Conservation (phyloP, 2,329 filamentous ascomycete genomes). For the Endocalyx cinctus region DNA sequence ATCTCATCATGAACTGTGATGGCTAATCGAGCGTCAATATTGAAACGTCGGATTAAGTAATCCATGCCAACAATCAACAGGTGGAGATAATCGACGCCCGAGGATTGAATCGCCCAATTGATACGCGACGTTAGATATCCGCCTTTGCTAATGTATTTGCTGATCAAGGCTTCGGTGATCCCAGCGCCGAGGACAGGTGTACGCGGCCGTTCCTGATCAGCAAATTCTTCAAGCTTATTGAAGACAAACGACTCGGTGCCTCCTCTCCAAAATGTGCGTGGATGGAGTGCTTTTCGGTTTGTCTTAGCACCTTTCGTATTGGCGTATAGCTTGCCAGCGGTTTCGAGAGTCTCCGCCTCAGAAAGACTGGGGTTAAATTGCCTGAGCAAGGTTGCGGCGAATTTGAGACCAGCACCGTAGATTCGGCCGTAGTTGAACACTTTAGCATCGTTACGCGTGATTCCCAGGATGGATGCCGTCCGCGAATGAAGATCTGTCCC, state of each 20-base stretch:
- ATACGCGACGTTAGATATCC: constrained; percentile 94
- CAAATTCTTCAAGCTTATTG: constrained; percentile 96
- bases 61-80: constrained; percentile 93
- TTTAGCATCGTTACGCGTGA: constrained; percentile 92
- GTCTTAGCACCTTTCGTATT: constrained; percentile 90
- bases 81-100: constrained; percentile 94
- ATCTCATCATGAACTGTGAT: constrained; percentile 99
- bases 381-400: constrained; percentile 81
- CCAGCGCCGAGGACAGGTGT: constrained; percentile 92
- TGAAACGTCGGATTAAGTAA: constrained; percentile 80
- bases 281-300: constrained; percentile 64
- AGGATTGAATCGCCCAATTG: constrained; percentile 98
- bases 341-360: constrained; percentile 71
- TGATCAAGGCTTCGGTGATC: constrained; percentile 93
- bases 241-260: constrained; percentile 98
- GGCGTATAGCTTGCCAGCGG: constrained; percentile 76
- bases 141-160: constrained; percentile 79
- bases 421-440: constrained; percentile 99
- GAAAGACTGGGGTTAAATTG: constrained; percentile 88
- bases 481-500: constrained; percentile 94
- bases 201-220: constrained; percentile 83
- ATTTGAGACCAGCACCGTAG: constrained; percentile 94
- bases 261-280: constrained; percentile 85
- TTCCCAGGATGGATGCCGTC: constrained; percentile 86
- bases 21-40: constrained; percentile 76